A percentile compares a stretch with the other conserved stretches of the same genome.
Conservation (phyloP, 805 yeast genomes). For the Kodamaea leandrae region DNA sequence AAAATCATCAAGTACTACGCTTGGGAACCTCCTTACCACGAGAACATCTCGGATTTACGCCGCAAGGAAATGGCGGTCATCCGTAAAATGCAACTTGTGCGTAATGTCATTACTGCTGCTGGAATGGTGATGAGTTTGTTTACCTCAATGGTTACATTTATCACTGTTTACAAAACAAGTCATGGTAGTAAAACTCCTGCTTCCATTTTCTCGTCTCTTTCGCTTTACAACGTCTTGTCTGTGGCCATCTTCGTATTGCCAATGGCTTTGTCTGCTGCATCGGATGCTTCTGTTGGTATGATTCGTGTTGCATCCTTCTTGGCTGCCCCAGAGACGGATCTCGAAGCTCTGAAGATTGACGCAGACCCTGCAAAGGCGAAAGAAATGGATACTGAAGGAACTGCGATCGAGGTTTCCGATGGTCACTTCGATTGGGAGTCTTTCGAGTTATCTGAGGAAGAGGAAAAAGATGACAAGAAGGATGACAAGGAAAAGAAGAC, state of each 20-base stretch:
- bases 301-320: constrained; percentile 55
- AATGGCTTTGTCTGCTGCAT: constrained; percentile 61
- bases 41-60: constrained; percentile 57
- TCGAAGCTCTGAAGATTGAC: constrained; percentile 27
- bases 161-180: constrained; percentile 35
- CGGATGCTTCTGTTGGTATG: constrained; percentile 66
- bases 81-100: constrained; percentile 59
- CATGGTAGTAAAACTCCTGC: constrained; percentile 50
- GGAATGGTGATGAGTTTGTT: constrained; percentile 67
- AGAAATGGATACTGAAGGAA: constrained; percentile 25
- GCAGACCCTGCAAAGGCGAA: constrained; percentile 22
- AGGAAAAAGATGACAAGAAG: constrained; percentile 1
- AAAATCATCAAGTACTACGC: constrained; percentile 84
- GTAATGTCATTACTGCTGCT: constrained; percentile 62
- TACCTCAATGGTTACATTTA: constrained; percentile 60
- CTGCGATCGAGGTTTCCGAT: constrained; percentile 46
- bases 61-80: constrained; percentile 59
- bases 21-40: constrained; percentile 82
- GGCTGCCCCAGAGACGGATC: constrained; percentile 36
- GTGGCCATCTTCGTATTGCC: constrained; percentile 69
- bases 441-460: constrained; percentile 17
- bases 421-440: constrained; percentile 70
- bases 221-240: constrained; percentile 62
- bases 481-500: neutral
- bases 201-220: constrained; percentile 65